A percentile compares a stretch with the other conserved stretches of the same genome.
phyloP scores from a whole-genome alignment of 2,329 filamentous ascomycete species.

The Hypocreales sp. region DNA sequence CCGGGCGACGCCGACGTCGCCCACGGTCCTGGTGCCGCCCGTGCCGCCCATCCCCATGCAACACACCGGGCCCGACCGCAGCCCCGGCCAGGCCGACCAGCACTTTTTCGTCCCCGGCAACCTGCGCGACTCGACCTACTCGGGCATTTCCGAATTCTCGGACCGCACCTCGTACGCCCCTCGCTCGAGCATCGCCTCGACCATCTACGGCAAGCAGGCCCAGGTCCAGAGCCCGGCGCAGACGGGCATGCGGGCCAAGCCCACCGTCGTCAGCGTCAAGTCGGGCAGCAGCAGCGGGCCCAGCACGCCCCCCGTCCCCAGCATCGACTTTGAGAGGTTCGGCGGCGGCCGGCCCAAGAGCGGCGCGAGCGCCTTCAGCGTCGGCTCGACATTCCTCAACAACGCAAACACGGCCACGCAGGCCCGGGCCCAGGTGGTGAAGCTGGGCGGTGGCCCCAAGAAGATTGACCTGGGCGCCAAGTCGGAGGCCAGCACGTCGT shows the following conservation, averaged over 20 bases:
- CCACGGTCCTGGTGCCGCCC: slow-evolving; percentile 69
- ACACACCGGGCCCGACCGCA: slow-evolving; percentile 29
- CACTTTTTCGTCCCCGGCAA: slow-evolving; percentile 91
- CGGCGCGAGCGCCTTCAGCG: slow-evolving; percentile 44
- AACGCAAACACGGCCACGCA: slow-evolving; percentile 44
- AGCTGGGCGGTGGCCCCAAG: slow-evolving; percentile 36
- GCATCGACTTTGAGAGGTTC: slow-evolving; percentile 51
- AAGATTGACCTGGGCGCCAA: slow-evolving; percentile 25
- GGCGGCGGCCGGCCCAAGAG: slow-evolving; percentile 32
- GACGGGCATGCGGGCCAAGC: slow-evolving; percentile 74
- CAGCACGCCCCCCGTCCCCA: slow-evolving; percentile 55
- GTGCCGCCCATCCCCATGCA: slow-evolving; percentile 78
- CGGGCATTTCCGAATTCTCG: slow-evolving; percentile 50
- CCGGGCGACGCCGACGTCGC: slow-evolving; percentile 70
- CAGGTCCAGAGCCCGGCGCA: slow-evolving; percentile 71
- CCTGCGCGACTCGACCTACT: slow-evolving; percentile 82
- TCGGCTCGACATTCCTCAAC: slow-evolving; percentile 54
- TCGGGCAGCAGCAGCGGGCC: slow-evolving; percentile 40
- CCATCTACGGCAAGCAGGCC: slow-evolving; percentile 84
- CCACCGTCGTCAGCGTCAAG: slow-evolving; percentile 86
- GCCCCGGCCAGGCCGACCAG: slow-evolving; percentile 52
- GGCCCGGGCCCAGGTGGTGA: slow-evolving; percentile 43
- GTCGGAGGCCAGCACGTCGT: slow-evolving; percentile 17
- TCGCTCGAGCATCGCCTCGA: slow-evolving; percentile 71
- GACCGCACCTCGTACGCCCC: slow-evolving; percentile 48